Conservation (phyloP, 83 land plant genomes). For the Thuja plicata region DNA sequence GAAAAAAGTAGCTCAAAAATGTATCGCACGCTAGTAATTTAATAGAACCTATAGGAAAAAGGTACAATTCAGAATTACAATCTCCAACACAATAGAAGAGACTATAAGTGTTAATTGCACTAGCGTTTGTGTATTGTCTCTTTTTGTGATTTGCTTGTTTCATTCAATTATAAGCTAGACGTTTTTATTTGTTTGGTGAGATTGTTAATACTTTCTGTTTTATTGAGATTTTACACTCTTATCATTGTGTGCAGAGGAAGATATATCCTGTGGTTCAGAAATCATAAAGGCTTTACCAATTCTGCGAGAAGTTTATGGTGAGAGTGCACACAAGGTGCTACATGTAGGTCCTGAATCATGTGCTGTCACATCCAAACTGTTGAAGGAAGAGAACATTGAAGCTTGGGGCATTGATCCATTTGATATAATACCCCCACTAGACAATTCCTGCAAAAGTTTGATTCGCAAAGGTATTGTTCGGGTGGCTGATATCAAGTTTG, state of each 20-base stretch:
- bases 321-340: constrained; percentile 58
- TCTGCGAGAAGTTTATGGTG: constrained; percentile 67
- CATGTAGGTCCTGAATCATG: constrained; percentile 82
- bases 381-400: constrained; percentile 71
- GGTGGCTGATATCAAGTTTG: constrained; percentile 66
- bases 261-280: constrained; percentile 37
- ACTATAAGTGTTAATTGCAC: background rate
- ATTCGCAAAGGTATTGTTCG: constrained; percentile 80
- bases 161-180: background rate
- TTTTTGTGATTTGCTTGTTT: background rate
- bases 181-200: background rate
- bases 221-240: background rate
- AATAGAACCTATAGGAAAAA: too few relatives aligned
- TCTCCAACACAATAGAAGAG: too few relatives aligned
- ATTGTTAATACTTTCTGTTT: background rate
- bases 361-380: constrained; percentile 62
- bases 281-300: constrained; percentile 45
- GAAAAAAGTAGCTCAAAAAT: too few relatives aligned
- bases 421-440: constrained; percentile 55
- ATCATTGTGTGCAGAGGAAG: constrained; percentile 25
- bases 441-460: constrained; percentile 65
- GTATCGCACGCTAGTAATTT: too few relatives aligned
- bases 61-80: too few relatives aligned
- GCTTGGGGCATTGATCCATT: constrained; percentile 93
- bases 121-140: background rate